Evolutionary conservation across 345 rosid genomes (phyloP), one percentile per base, ranked within the genome.

Genomic region (Lenwebbia sp.): DNA sequence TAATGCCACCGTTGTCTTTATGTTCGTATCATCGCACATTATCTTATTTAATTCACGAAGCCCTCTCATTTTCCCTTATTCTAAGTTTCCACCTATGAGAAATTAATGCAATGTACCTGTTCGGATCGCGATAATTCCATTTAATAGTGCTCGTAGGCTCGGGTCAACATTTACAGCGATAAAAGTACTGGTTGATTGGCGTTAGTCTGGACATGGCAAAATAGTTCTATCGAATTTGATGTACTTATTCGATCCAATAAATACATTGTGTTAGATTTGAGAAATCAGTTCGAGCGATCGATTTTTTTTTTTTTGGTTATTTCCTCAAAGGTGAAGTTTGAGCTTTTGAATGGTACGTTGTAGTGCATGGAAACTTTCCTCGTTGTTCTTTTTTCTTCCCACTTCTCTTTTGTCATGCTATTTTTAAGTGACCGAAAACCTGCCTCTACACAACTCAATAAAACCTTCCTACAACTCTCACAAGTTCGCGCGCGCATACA

Each of bases 141-240:
- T 7, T 62, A 7, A 30, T 5, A 14, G 0, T 28, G 9, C 17
- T 8, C 47, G 0, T 10, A 70, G 3, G 13, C 47, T 37, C 0
- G 2, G 14, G 2, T 19, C 2, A 17, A 70, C 47, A 37, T 70
- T 37, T 1, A 1, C 0, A 37, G 0, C 41, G 21, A 9, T 22
- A 19, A 19, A 33, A 33, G 13, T 9, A 37, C 13, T 1, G 0
- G 5, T 19, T 4, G 2, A 19, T 6, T 4, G 6, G 1, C n/a
- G n/a, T n/a, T n/a, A n/a, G n/a, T n/a, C n/a, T 33, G 1, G 1
- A 65, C 4, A 33, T 1, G 25, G 11, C 3, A 33, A 37, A 70
- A 19, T 5, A 22, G 47, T 33, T 70, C 1, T 0, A 8, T 37
- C 2, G 2, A 1, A 19, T 70, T 10, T 0, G 0, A 70, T 33